A percentile compares a stretch with the other conserved stretches of the same genome.
Conservation (phyloP, 2,329 filamentous ascomycete genomes). For the Arthrobotrys conoides region DNA sequence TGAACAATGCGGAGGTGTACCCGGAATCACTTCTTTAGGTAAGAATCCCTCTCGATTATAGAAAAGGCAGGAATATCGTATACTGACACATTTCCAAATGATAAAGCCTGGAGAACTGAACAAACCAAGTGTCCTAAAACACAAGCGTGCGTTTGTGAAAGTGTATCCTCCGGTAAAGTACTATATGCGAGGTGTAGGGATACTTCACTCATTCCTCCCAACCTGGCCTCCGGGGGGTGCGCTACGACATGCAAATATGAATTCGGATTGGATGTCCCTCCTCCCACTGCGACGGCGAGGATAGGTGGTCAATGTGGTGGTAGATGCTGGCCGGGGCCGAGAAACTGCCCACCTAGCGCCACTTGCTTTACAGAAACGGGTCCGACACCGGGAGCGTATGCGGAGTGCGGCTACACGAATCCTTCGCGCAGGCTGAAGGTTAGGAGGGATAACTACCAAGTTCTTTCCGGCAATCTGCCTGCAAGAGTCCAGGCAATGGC, state of each 20-base stretch:
- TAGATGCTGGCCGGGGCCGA: constrained; percentile 35
- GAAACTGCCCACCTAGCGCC: constrained; percentile 27
- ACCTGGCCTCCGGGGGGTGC: neutral
- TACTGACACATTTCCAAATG: neutral
- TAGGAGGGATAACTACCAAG: neutral
- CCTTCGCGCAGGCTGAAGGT: constrained; percentile 1
- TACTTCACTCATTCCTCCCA: neutral
- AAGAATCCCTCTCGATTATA: neutral
- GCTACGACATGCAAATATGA: constrained; percentile 16
- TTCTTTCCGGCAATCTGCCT: constrained; percentile 8
- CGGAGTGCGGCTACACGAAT: constrained; percentile 12
- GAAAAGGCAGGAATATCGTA: too few species aligned
- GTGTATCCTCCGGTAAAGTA: too few species aligned
- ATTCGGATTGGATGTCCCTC: constrained; percentile 15
- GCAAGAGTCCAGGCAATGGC: constrained; percentile 20
- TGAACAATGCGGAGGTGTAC: constrained; percentile 46
- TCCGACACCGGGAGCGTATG: constrained; percentile 24
- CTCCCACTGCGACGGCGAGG: constrained; percentile 15
- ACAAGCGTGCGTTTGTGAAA: constrained; percentile 34
- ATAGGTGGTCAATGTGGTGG: constrained; percentile 33
- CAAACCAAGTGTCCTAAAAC: constrained; percentile 19
- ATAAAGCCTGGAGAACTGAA: constrained; percentile 32
- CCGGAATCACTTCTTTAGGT: constrained; percentile 16
- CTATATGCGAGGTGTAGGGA: constrained; percentile 24
- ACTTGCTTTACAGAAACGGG: constrained; percentile 29